Evolutionary conservation across 2,329 filamentous ascomycete genomes (phyloP), one percentile per base, ranked within the genome.

Genomic region (Scedosporium boydii): DNA sequence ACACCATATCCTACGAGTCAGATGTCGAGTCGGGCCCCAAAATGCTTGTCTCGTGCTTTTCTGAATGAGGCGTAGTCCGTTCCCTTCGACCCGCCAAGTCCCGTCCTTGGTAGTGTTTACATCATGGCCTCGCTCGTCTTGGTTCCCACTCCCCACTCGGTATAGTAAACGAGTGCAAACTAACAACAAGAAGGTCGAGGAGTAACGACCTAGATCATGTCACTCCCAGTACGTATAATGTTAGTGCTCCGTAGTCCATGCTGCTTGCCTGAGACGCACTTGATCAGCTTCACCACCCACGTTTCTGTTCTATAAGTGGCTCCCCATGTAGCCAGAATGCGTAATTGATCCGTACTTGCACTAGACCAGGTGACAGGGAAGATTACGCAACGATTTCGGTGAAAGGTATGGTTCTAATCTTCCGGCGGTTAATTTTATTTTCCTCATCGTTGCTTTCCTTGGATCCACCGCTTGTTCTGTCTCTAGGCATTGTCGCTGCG

Each of bases 371-470:
- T 16, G 51, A 55, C 51, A 55, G 51, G 51, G 51, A 55, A 55
- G 51, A 55, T 55, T 55, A 27, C 51, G 51, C 51, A 55, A 55
- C 51, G 51, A 23, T 55, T 55, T 55, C 51, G 51, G 51, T 55
- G 51, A 55, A 55, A 55, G 51, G 12, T 23, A 55, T 27, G 51
- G 51, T 27, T 26, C 18, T 27, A 55, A 55, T 55, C 44, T 21
- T 48, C 44, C 44, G 23, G 18, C 51, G 23, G 34, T 38, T 38
- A 38, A 38, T 38, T 38, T 38, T 38, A 38, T 12, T 55, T 18
- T 55, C 23, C 51, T 23, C 51, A 10, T 26, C 18, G 16, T 21
- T 55, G 7, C 51, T 55, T 27, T 23, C 23, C 12, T 27, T 23
- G 18, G 18, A 23, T 55, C 51, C 51, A 55, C 51, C 51, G 23